These are phyloP conservation scores for Suillus discolor DNA, from an alignment of 768 basidiomycete genomes.

Conservation along the genomic window DNA sequence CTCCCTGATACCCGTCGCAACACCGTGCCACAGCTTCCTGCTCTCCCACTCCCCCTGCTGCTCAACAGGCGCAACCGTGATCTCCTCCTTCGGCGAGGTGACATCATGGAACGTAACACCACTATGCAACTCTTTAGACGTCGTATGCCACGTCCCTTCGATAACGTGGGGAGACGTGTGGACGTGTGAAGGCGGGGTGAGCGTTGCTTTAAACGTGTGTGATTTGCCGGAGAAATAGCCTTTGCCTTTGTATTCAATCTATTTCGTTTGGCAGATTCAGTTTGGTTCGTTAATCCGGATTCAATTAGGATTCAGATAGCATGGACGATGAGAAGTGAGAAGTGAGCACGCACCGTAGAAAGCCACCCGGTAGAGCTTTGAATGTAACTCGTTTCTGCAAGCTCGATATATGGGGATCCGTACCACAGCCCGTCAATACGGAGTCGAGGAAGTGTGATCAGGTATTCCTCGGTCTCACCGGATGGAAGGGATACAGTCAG, in stretches of 20 bases:
- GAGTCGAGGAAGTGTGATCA: constrained; percentile 90
- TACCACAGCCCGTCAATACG: constrained; percentile 95
- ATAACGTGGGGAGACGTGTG: constrained; percentile 52
- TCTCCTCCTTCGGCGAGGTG: constrained; percentile 70
- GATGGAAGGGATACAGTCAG: constrained; percentile 66
- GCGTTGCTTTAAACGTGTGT: constrained; percentile 86
- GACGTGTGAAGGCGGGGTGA: constrained; percentile 53
- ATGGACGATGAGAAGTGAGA: background rate
- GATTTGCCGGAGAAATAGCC: constrained; percentile 95
- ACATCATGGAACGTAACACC: constrained; percentile 77
- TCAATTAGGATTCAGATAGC: background rate
- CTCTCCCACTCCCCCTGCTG: constrained; percentile 86
- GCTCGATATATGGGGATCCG: constrained; percentile 90
- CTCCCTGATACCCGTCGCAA: constrained; percentile 88
- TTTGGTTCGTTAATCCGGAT: constrained; percentile 20
- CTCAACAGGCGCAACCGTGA: constrained; percentile 60
- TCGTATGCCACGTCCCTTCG: constrained; percentile 83
- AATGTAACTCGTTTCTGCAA: constrained; percentile 82
- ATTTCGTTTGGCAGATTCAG: constrained; percentile 39
- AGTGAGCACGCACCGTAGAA: constrained; percentile 42
- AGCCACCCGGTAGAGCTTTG: constrained; percentile 63
- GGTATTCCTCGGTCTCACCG: constrained; percentile 66
- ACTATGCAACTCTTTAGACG: constrained; percentile 50
- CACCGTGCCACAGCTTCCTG: constrained; percentile 79
- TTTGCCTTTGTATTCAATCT: constrained; percentile 94